phyloP scores from a whole-genome alignment of 306 rosid species.

The Crotalaria pallida region DNA sequence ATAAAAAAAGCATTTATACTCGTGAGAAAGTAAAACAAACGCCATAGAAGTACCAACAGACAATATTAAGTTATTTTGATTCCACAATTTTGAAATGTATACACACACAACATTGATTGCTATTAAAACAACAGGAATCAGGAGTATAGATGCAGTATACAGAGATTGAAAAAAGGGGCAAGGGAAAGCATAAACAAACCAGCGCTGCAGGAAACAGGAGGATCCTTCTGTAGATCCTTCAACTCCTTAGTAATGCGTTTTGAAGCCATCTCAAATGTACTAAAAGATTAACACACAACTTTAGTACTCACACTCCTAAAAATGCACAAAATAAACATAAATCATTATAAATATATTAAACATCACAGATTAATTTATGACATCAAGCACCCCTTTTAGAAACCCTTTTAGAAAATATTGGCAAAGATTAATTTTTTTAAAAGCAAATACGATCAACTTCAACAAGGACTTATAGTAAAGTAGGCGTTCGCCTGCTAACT shows the following conservation, averaged over 20 bases:
- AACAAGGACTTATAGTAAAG: no score
- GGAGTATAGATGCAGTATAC: not conserved
- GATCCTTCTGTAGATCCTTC: conserved; percentile 63
- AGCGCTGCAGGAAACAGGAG: conserved; percentile 67
- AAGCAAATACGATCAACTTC: no score
- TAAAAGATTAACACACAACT: not conserved
- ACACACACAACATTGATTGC: not conserved
- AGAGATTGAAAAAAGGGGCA: not conserved
- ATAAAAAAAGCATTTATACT: not conserved
- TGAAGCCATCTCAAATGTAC: conserved; percentile 40
- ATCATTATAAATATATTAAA: not conserved
- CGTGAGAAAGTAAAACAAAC: not conserved
- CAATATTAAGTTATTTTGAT: not conserved
- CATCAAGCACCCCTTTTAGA: no score
- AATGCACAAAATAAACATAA: not conserved
- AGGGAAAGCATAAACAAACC: conserved; percentile 34
- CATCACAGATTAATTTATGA: no score
- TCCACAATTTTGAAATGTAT: not conserved
- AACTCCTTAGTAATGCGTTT: conserved; percentile 66
- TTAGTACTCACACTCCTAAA: not conserved
- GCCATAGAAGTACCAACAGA: not conserved
- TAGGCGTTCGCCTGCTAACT: no score
- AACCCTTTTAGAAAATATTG: no score
- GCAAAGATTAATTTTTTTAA: no score
- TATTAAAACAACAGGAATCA: not conserved